phyloP scores from a whole-genome alignment of 805 yeast species.

The Wickerhamomyces silvicola region DNA sequence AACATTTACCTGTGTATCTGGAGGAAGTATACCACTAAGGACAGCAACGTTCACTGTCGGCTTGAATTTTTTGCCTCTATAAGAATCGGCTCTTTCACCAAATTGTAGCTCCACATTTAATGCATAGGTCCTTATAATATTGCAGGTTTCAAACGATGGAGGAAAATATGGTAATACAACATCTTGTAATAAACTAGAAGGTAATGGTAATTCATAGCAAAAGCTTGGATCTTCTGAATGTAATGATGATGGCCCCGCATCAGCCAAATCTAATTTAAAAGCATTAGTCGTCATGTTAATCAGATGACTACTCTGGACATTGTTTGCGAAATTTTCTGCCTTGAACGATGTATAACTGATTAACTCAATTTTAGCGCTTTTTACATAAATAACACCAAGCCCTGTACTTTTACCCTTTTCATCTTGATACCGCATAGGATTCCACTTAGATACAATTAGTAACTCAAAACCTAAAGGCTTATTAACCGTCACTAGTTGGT shows the following conservation, averaged over 20 bases:
- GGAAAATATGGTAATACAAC: slow-evolving; percentile 33
- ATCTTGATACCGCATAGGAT: slow-evolving; percentile 1
- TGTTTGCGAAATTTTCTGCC: slow-evolving; percentile 2
- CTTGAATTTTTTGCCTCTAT: background rate
- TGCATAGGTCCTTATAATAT: slow-evolving; percentile 40
- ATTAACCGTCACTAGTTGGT: too few species aligned
- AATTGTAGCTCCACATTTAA: slow-evolving; percentile 30
- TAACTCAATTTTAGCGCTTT: slow-evolving; percentile 1
- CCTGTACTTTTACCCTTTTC: slow-evolving; percentile 1
- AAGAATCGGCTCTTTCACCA: background rate
- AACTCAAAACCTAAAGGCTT: background rate
- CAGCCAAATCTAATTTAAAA: too few species aligned
- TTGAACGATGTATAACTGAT: background rate
- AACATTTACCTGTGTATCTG: background rate
- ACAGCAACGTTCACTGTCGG: slow-evolving; percentile 1
- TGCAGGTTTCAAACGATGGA: slow-evolving; percentile 48
- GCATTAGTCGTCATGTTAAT: too few species aligned
- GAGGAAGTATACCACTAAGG: slow-evolving; percentile 2
- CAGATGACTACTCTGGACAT: too few species aligned
- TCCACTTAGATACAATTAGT: slow-evolving; percentile 12
- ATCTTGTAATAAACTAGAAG: background rate
- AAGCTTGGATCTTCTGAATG: too few species aligned
- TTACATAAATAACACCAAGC: slow-evolving; percentile 4
- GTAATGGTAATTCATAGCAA: slow-evolving; percentile 1
- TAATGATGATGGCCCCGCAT: too few species aligned